Percentiles rank a stretch among this genome's conserved stretches.
These are phyloP conservation scores for Eutypa lata DNA, from an alignment of 2,329 filamentous ascomycete genomes.

Conservation along the genomic window DNA sequence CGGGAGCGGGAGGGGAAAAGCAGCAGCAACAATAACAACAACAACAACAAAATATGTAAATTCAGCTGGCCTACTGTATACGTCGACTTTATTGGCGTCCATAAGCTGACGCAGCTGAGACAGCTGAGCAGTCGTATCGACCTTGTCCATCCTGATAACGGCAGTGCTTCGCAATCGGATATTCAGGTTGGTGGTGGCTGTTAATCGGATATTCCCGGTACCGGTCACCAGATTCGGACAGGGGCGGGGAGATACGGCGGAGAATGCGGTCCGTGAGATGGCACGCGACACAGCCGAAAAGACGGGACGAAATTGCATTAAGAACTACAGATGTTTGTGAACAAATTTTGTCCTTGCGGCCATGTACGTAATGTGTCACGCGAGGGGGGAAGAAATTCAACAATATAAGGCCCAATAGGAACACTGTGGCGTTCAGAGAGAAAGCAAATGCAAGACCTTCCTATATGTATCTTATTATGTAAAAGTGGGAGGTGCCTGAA, in stretches of 20 bases:
- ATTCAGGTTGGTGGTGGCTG: slow-evolving; percentile 4
- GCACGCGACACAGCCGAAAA: slow-evolving; percentile 12
- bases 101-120: slow-evolving; percentile 77
- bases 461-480: too few relatives aligned
- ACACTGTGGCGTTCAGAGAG: not conserved
- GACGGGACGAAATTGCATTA: slow-evolving; percentile 17
- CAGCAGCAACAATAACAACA: slow-evolving; percentile 1
- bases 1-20: not conserved
- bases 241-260: not conserved
- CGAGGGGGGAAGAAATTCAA: not conserved
- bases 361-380: not conserved
- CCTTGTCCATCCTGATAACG: slow-evolving; percentile 62
- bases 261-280: slow-evolving; percentile 9
- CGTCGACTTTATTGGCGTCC: slow-evolving; percentile 80
- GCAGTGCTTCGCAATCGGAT: slow-evolving; percentile 16
- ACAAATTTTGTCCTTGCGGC: not conserved
- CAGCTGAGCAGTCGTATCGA: slow-evolving; percentile 77
- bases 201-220: slow-evolving; percentile 5
- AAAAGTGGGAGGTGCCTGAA: not conserved
- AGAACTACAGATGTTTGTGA: not conserved
- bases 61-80: slow-evolving; percentile 70
- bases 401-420: not conserved
- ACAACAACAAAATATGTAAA: slow-evolving; percentile 8
- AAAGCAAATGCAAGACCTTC: not conserved
- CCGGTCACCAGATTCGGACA: slow-evolving; percentile 3